Base-by-base conservation (phyloP, 768 basidiomycete species). In the Mycena epipterygia region DNA sequence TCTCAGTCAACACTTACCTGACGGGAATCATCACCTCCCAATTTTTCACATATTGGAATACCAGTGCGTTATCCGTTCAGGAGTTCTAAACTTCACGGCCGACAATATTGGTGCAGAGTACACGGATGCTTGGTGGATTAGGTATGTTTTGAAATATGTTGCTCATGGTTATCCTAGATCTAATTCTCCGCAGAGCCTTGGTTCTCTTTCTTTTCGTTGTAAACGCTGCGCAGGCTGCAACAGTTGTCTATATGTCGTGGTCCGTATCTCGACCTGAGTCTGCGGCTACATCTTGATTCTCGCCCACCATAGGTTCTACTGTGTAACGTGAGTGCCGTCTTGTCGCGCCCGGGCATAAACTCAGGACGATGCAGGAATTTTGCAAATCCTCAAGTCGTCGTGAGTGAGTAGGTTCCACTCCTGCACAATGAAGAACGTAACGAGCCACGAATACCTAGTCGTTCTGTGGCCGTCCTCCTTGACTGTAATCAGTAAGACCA, bases 211-310 rank as follows among this genome's bases (percentile, higher is more conserved):
- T 58, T 23, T 58, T 58, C 17, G 19, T 42, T 5, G 27, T 58
- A 23, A 58, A 58, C 29, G 23, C 39, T 12, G 21, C 32, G 5
- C 57, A 58, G 25, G 35, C 57, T 11, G 35, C 37, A 25, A 19
- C 39, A 25, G 57, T 58, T 12, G 16, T 58, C 3, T 58, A 58
- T 27, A 42, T 58, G 57, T 58, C 27, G 27, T 58, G 57, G 57
- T 58, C 25, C 16, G 57, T 41, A 2, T n/a, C 44, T 46, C n/a
- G 21, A n/a, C 23, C 14, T n/a, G n/a, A n/a, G n/a, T n/a, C 5
- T 7, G n/a, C 25, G 8, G 6, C 3, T 13, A 46, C n/a, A 5
- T 5, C 6, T 23, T 14, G 2, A 17, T 19, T 25, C 17, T 29
- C 1, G 27, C 29, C 16, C 2, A 4, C 3, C 12, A 14, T 5